These are phyloP conservation scores for Solanum hybrid DNA, from an alignment of 305 asterid genomes.

Conservation along the genomic window DNA sequence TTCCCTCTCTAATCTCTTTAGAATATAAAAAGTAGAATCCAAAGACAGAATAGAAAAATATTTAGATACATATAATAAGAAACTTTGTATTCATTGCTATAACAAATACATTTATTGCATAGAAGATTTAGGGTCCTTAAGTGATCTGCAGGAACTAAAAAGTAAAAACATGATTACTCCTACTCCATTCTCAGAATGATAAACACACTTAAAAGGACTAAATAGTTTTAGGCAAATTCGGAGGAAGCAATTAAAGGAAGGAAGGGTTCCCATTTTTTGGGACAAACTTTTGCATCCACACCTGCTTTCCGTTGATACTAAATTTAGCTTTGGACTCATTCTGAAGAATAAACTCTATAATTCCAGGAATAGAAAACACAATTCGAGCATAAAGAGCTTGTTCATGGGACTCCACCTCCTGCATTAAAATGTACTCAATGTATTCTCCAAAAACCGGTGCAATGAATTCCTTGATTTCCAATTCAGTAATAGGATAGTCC, in stretches of 20 bases:
- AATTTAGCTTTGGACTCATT: background rate
- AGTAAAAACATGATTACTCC: too few relatives aligned
- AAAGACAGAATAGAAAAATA: background rate
- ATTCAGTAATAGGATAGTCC: constrained; percentile 25
- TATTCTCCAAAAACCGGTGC: background rate
- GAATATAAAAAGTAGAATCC: background rate
- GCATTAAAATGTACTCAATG: background rate
- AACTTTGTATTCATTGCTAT: background rate
- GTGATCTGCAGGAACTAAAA: background rate
- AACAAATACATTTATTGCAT: background rate
- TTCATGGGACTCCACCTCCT: background rate
- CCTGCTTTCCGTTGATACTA: background rate
- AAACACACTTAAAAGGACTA: background rate
- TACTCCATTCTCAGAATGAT: too few relatives aligned
- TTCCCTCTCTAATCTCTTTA: background rate
- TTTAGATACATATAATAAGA: background rate
- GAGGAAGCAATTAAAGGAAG: background rate
- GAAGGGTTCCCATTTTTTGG: background rate
- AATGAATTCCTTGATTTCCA: background rate
- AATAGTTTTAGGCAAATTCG: background rate
- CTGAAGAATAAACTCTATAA: background rate
- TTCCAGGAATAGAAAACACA: background rate
- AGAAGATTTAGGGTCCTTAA: background rate
- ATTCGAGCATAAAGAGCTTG: background rate
- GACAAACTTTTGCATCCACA: background rate